Base-by-base conservation (phyloP, 768 basidiomycete genomes). In the Clathrus columnatus region DNA sequence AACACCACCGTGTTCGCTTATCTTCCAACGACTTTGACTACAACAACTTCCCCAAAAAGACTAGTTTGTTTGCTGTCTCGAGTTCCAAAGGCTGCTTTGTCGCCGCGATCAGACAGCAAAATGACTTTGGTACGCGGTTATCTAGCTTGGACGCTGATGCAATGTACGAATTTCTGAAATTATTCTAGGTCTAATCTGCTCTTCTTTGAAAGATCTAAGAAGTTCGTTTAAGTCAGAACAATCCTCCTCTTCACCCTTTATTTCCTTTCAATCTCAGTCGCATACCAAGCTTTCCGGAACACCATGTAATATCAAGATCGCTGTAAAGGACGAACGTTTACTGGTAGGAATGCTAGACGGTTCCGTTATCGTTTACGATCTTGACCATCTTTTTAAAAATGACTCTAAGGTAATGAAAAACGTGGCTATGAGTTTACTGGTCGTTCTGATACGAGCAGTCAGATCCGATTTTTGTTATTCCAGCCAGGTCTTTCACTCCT, bases 71-170 rank as follows among this genome's bases (percentile, higher is more conserved):
- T 60, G 75, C 81, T 3, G 72, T 78, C 2, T 74, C 82, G 2
- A 85, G 83, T 63, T 68, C 72, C 11, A 76, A 72, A 59, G 83
- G 80, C 26, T 89, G 82, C 81, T 90, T 89, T 67, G 83, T 79
- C 46, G 84, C 85, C 28, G 76, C 80, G 8, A 73, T 68, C 44
- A 67, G 70, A 36, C 68, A 69, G 48, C 62, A 67, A 51, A 59
- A 48, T 45, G 65, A 61, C 61, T 68, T 50, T 46, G 46, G 54
- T 55, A 24, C 28, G 45, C 30, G 26, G 7, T 26, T 23, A 61
- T 67, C 56, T 72, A 70, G 80, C 80, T 54, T 44, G 73, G 59
- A 29, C 21, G 21, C 48, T 42, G 27, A 45, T n/a, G n/a, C n/a
- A n/a, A n/a, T n/a, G n/a, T n/a, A n/a, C n/a, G n/a, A n/a, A n/a